phyloP scores from a whole-genome alignment of 106 monocot species.

The Chionographis japonica region DNA sequence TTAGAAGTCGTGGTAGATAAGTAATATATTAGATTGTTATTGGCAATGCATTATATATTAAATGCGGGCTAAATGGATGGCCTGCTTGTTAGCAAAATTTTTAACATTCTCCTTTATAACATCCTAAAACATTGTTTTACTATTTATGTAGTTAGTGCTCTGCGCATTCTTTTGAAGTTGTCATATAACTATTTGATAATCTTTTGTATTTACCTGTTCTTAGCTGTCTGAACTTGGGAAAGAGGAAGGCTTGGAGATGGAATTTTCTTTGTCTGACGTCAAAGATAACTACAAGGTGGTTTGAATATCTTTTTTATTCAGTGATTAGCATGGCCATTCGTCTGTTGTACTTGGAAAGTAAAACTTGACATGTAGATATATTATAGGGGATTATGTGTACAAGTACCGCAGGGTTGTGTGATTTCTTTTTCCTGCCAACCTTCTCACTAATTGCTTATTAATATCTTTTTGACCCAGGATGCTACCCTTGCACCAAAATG shows the following conservation, averaged over 20 bases:
- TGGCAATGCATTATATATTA: too few relatives aligned
- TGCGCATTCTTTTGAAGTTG: neutral
- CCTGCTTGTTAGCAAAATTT: too few relatives aligned
- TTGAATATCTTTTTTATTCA: neutral
- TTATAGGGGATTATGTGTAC: neutral
- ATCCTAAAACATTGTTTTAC: too few relatives aligned
- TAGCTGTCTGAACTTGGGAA: slow-evolving; percentile 21
- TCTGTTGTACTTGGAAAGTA: neutral
- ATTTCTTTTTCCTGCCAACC: neutral
- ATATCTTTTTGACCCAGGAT: slow-evolving; percentile 35
- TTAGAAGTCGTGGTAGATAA: too few relatives aligned
- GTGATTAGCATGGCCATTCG: neutral
- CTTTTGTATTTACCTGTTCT: slow-evolving; percentile 5
- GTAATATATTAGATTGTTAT: too few relatives aligned
- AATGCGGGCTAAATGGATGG: too few relatives aligned
- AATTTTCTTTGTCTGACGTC: slow-evolving; percentile 53
- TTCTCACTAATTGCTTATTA: neutral
- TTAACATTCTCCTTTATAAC: too few relatives aligned
- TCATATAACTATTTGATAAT: neutral
- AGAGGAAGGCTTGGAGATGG: slow-evolving; percentile 16
- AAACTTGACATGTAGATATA: neutral
- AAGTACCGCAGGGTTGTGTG: neutral
- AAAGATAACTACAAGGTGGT: slow-evolving; percentile 71
- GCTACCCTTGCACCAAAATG: slow-evolving; percentile 53
- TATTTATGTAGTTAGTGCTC: too few relatives aligned